Evolutionary conservation across 1,284 basidiomycete genomes (phyloP).

Genomic region (Boletus semigastroideus): DNA sequence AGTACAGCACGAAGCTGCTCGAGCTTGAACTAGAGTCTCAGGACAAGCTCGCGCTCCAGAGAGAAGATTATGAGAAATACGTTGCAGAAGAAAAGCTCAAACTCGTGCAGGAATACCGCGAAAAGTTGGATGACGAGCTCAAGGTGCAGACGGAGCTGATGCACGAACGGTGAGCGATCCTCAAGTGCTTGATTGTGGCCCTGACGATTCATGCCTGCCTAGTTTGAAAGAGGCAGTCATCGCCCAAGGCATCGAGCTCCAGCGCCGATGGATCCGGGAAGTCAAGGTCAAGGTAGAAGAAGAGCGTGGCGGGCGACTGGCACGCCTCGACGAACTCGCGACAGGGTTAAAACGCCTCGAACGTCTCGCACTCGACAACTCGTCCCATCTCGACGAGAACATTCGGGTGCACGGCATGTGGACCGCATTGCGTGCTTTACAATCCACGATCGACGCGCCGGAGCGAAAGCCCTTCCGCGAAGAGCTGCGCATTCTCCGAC

Average conservation of each 20-base stretch:
- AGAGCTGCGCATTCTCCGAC: constrained; percentile 81
- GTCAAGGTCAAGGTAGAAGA: constrained; percentile 96
- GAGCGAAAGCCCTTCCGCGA: constrained; percentile 83
- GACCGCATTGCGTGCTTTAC: constrained; percentile 70
- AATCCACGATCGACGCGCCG: constrained; percentile 55
- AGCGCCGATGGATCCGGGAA: constrained; percentile 94
- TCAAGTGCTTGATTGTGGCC: neutral
- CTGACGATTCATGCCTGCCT: neutral
- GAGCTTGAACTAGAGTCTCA: constrained; percentile 83
- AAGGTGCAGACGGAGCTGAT: constrained; percentile 90
- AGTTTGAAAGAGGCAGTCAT: constrained; percentile 95
- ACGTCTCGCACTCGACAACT: constrained; percentile 89
- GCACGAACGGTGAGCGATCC: constrained; percentile 74
- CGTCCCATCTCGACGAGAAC: constrained; percentile 86
- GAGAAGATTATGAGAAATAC: constrained; percentile 82
- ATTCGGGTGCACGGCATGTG: constrained; percentile 82
- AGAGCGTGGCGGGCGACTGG: constrained; percentile 93
- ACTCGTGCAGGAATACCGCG: constrained; percentile 79
- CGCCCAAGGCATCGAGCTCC: constrained; percentile 95
- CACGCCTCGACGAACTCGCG: constrained; percentile 92
- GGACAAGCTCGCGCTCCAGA: constrained; percentile 83
- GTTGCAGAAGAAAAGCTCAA: constrained; percentile 80
- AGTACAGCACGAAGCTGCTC: constrained; percentile 83
- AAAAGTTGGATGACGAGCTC: constrained; percentile 86
- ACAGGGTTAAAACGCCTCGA: constrained; percentile 90